These are phyloP conservation scores for Triticum dicoccoides DNA, from an alignment of 176 grass and related monocot species.

Conservation along the genomic window DNA sequence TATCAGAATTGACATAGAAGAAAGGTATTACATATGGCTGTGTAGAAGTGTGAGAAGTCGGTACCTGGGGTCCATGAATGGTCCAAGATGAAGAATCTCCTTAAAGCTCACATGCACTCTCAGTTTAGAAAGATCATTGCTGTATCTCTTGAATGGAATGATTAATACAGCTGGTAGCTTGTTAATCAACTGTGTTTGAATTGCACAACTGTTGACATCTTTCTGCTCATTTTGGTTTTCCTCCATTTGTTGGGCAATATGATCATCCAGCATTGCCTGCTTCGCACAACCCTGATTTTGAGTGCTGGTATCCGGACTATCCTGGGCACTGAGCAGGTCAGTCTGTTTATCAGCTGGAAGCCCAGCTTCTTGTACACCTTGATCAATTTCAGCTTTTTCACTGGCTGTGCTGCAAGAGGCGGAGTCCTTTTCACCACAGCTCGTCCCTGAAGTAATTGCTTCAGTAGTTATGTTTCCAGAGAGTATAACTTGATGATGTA, in stretches of 20 bases:
- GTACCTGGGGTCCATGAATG: constrained; percentile 70
- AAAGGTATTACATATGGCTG: background rate
- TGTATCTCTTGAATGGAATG: constrained; percentile 59
- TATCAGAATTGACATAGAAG: background rate
- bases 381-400: constrained; percentile 18
- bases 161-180: constrained; percentile 54
- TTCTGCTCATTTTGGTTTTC: constrained; percentile 21
- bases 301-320: background rate
- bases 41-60: background rate
- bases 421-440: background rate
- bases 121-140: constrained; percentile 31
- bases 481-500: background rate
- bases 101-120: constrained; percentile 56
- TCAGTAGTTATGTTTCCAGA: background rate
- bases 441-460: constrained; percentile 11
- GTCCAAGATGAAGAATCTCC: constrained; percentile 60
- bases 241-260: background rate
- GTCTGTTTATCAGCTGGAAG: background rate
- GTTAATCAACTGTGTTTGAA: constrained; percentile 41
- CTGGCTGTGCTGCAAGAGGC: constrained; percentile 14
- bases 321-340: background rate
- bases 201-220: constrained; percentile 25
- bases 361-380: constrained; percentile 22
- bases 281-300: constrained; percentile 12
- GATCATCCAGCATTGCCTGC: background rate